Evolutionary conservation across 2,329 filamentous ascomycete genomes (phyloP).

Genomic region (Reticulascus tulasneorum): DNA sequence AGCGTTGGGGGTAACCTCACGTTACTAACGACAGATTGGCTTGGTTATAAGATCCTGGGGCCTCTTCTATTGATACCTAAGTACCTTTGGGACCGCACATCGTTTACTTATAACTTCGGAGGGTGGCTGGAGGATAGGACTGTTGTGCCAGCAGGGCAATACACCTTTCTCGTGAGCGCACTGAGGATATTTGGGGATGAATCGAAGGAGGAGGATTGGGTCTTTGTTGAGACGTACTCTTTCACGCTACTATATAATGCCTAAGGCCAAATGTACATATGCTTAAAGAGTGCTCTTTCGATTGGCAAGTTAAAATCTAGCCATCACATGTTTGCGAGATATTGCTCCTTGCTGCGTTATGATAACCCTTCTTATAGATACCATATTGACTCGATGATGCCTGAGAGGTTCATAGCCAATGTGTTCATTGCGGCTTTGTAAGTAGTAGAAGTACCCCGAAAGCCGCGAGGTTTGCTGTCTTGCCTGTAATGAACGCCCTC

Average conservation of each 20-base stretch:
- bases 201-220: slow-evolving; percentile 18
- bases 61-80: slow-evolving; percentile 15
- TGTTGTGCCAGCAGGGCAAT: slow-evolving; percentile 18
- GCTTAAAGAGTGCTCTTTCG: too few relatives aligned
- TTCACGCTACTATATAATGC: slow-evolving; percentile 12
- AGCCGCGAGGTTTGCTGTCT: too few relatives aligned
- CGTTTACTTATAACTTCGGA: slow-evolving; percentile 12
- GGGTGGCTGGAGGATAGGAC: slow-evolving; percentile 18
- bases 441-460: too few relatives aligned
- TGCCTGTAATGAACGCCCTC: too few relatives aligned
- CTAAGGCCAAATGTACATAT: slow-evolving; percentile 1
- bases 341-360: too few relatives aligned
- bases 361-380: too few relatives aligned
- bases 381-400: too few relatives aligned
- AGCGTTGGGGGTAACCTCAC: slow-evolving; percentile 11
- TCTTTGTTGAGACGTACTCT: slow-evolving; percentile 13
- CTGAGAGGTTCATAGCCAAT: too few relatives aligned
- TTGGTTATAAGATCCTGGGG: slow-evolving; percentile 18
- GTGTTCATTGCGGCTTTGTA: too few relatives aligned
- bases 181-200: slow-evolving; percentile 22
- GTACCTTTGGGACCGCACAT: slow-evolving; percentile 6
- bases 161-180: slow-evolving; percentile 18
- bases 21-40: slow-evolving; percentile 8
- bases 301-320: too few relatives aligned
- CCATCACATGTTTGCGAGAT: too few relatives aligned